A percentile compares a stretch with the other conserved stretches of the same genome.
phyloP scores from a whole-genome alignment of 352 stramenopile genomes.

The Albugo candida region DNA sequence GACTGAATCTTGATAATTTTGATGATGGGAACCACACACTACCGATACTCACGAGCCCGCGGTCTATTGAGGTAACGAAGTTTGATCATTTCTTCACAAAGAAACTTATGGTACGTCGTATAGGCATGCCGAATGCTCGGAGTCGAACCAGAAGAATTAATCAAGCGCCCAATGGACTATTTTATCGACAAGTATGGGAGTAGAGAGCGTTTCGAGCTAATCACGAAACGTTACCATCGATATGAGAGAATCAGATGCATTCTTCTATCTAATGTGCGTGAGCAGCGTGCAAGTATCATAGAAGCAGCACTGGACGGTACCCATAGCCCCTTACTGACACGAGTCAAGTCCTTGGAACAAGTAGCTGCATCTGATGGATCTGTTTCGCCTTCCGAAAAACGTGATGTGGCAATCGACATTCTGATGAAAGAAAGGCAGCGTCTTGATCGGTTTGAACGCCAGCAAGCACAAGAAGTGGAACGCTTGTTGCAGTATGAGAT shows the following conservation, averaged over 20 bases:
- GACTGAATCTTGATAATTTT: slow-evolving; percentile 30
- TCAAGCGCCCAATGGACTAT: slow-evolving; percentile 29
- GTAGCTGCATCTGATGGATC: slow-evolving; percentile 18
- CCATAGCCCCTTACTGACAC: slow-evolving; percentile 3
- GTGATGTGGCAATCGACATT: slow-evolving; percentile 15
- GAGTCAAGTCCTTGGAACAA: slow-evolving; percentile 30
- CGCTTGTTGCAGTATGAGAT: slow-evolving; percentile 24
- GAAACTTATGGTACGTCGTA: too few relatives aligned
- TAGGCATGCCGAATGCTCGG: slow-evolving; percentile 58
- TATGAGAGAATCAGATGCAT: slow-evolving; percentile 37
- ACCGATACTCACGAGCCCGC: slow-evolving; percentile 38
- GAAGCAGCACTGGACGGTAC: slow-evolving; percentile 20
- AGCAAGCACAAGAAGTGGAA: slow-evolving; percentile 30
- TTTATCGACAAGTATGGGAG: slow-evolving; percentile 18
- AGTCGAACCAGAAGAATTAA: slow-evolving; percentile 38
- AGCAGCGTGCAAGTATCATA: slow-evolving; percentile 33
- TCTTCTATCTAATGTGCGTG: slow-evolving; percentile 26
- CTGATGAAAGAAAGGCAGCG: slow-evolving; percentile 31
- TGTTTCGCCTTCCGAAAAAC: slow-evolving; percentile 4
- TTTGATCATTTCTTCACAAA: neutral
- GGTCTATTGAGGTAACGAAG: slow-evolving; percentile 25
- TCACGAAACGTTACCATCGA: slow-evolving; percentile 27
- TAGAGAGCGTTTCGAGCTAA: slow-evolving; percentile 16
- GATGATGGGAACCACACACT: slow-evolving; percentile 17
- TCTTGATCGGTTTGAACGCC: slow-evolving; percentile 24